Base-by-base conservation (phyloP, 108 stramenopile species). In the Hondaea fermentalgiana region DNA sequence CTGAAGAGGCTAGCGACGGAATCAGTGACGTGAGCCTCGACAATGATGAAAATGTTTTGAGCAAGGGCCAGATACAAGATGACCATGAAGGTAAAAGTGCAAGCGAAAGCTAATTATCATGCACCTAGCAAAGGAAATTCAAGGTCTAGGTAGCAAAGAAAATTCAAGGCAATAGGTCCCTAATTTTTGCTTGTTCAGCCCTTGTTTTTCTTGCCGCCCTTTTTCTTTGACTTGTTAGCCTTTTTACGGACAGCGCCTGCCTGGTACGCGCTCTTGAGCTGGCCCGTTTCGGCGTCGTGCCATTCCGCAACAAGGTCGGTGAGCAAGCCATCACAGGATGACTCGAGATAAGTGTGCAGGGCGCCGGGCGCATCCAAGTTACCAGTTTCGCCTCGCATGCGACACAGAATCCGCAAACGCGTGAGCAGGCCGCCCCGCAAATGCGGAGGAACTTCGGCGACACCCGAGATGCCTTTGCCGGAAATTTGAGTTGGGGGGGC, bases 111-210 rank as follows among this genome's bases (percentile, higher is more conserved):
- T 35, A 35, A 35, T 2, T 35, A 35, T 35, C 1, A 35, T 35
- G 1, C 35, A 35, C 35, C 35, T 35, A 35, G 35, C 35, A 35
- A 35, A 35, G 35, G 35, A 35, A 35, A 2, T 35, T 35, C 0
- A 35, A 35, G 35, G 35, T 35, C 35, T 35, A 28, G 28, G 28
- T 28, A 35, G 35, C 35, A 35, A 35, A 35, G 35, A 35, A 35
- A 35, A 35, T 0, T 28, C 5, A 25, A 21, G 51, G 23, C 49
- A 35, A 83, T 69, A 23, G 1, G 14, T 12, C 17, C 96, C 96
- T 88, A 91, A 91, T 71, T 94, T 91, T 89, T 95, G 95, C 21
- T 94, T 87, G 72, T 88, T 93, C 35, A 59, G 88, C 51, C 90
- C 93, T n/a, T 92, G 91, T 49, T 94, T 95, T 90, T 94, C 94